A percentile compares a stretch with the other conserved stretches of the same genome.
These are phyloP conservation scores for Flueggea neowawraea DNA, from an alignment of 441 rosid genomes.

Conservation along the genomic window DNA sequence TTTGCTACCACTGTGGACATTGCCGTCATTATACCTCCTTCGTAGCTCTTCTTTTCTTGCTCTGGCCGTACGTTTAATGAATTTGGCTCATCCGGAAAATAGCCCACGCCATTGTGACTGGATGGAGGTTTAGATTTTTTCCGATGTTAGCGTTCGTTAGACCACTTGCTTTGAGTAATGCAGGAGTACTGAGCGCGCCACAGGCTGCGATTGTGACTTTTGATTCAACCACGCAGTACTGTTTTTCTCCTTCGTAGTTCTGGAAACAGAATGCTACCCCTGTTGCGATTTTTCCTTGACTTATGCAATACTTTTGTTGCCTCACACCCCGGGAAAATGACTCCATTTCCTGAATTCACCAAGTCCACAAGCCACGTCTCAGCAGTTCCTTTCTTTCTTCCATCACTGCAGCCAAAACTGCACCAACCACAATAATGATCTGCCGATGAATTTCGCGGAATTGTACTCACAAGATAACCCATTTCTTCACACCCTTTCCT, in stretches of 20 bases:
- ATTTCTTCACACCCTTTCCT: slow-evolving; percentile 73
- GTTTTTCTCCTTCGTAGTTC: slow-evolving; percentile 25
- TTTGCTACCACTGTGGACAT: slow-evolving; percentile 56
- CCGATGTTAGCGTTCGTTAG: slow-evolving; percentile 64
- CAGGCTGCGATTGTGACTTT: slow-evolving; percentile 62
- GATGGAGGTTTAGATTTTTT: slow-evolving; percentile 67
- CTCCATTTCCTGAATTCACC: slow-evolving; percentile 70
- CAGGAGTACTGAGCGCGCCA: slow-evolving; percentile 74
- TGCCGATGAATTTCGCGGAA: slow-evolving; percentile 60
- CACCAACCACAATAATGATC: slow-evolving; percentile 90
- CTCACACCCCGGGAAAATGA: slow-evolving; percentile 66
- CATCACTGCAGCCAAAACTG: slow-evolving; percentile 79
- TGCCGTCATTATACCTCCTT: slow-evolving; percentile 85
- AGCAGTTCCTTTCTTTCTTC: slow-evolving; percentile 60
- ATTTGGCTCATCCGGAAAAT: slow-evolving; percentile 39
- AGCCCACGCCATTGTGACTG: slow-evolving; percentile 87
- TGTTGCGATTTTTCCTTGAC: slow-evolving; percentile 29
- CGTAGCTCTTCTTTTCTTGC: slow-evolving; percentile 56
- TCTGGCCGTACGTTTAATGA: slow-evolving; percentile 32
- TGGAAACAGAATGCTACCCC: slow-evolving; percentile 54
- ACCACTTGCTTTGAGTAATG: slow-evolving; percentile 56
- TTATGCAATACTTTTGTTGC: slow-evolving; percentile 47
- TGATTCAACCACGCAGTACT: slow-evolving; percentile 48
- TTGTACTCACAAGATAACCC: slow-evolving; percentile 48
- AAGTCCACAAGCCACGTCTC: slow-evolving; percentile 88